These are phyloP conservation scores for Euphorbia celastroides DNA, from an alignment of 441 rosid species.

Conservation along the genomic window DNA sequence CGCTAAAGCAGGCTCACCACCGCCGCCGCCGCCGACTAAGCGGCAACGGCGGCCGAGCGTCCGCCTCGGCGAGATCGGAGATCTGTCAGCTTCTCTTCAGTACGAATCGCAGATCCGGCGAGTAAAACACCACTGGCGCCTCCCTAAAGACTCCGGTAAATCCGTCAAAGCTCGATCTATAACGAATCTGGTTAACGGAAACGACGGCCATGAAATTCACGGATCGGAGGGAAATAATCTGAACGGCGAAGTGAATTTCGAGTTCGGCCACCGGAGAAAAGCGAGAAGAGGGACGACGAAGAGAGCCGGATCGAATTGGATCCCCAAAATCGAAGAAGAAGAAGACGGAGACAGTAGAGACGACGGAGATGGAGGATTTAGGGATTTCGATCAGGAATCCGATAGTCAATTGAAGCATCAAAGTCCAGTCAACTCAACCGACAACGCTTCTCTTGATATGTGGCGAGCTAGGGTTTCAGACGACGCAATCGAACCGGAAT, in stretches of 20 bases:
- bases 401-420: constrained; percentile 36
- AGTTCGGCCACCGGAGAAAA: constrained; percentile 36
- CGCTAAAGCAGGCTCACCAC: constrained; percentile 28
- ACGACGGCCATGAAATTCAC: constrained; percentile 25
- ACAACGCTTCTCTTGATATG: constrained; percentile 28
- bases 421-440: constrained; percentile 43
- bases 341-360: constrained; percentile 33
- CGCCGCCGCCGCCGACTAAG: constrained; percentile 31
- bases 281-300: constrained; percentile 34
- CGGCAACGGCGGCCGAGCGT: constrained; percentile 73
- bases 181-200: constrained; percentile 58
- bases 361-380: constrained; percentile 35
- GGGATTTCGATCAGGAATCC: constrained; percentile 43
- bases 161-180: constrained; percentile 56
- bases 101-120: constrained; percentile 43
- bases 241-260: constrained; percentile 32
- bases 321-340: constrained; percentile 31
- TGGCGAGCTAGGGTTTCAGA: constrained; percentile 40
- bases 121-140: constrained; percentile 37
- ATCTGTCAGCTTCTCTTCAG: constrained; percentile 30
- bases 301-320: constrained; percentile 51
- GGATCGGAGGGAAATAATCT: constrained; percentile 20
- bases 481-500: constrained; percentile 28
- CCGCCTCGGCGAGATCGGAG: constrained; percentile 70
- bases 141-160: constrained; percentile 37